phyloP scores from a whole-genome alignment of 768 basidiomycete species.

The Lactarius sp. region DNA sequence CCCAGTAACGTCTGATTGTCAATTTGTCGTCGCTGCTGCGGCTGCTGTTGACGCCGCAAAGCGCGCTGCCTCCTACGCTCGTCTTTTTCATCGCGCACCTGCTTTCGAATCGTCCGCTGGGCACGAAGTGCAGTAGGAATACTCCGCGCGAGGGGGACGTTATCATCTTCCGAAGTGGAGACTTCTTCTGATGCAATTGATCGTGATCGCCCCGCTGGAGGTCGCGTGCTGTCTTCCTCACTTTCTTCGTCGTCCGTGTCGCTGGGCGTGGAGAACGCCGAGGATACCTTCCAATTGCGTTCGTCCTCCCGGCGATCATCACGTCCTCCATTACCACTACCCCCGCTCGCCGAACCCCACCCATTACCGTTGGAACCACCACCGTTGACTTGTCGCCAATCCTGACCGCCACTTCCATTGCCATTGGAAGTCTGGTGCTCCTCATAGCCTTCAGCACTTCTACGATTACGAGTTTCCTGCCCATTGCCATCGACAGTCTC shows the following conservation, averaged over 20 bases:
- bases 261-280: constrained; percentile 33
- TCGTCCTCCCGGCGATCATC: constrained; percentile 40
- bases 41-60: constrained; percentile 24
- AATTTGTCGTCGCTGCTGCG: neutral
- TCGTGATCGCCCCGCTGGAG: neutral
- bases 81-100: constrained; percentile 65
- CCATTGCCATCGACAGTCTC: constrained; percentile 12
- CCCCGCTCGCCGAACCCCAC: constrained; percentile 18
- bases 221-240: constrained; percentile 34
- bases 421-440: constrained; percentile 7
- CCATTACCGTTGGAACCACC: constrained; percentile 31
- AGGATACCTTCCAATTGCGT: constrained; percentile 29
- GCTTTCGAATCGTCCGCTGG: constrained; percentile 71
- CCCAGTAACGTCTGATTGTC: neutral
- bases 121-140: constrained; percentile 81
- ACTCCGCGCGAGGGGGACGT: constrained; percentile 76
- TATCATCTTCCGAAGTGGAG: constrained; percentile 45
- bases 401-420: constrained; percentile 21
- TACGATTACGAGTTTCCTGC: neutral
- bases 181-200: constrained; percentile 14
- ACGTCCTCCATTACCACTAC: constrained; percentile 31
- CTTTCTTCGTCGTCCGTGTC: constrained; percentile 38
- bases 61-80: constrained; percentile 40
- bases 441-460: neutral
- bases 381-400: constrained; percentile 26